phyloP scores from a whole-genome alignment of 2,329 filamentous ascomycete genomes.

The Colletotrichum echinochloae region DNA sequence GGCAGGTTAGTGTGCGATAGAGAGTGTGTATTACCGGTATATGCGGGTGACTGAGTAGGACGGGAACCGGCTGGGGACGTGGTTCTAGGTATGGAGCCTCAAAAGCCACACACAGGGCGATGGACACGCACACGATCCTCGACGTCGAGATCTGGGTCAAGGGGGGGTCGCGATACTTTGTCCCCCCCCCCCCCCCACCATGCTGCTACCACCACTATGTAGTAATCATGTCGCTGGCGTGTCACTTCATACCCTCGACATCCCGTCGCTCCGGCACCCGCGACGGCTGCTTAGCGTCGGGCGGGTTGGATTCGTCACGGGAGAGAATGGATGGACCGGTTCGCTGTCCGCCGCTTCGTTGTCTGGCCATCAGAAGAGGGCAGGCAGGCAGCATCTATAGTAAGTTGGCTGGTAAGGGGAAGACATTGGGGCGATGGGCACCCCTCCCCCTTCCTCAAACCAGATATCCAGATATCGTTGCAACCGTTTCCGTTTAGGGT shows the following conservation, averaged over 20 bases:
- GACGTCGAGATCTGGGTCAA: slow-evolving; percentile 8
- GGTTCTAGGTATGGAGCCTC: neutral
- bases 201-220: too few species aligned
- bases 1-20: too few species aligned
- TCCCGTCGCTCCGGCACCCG: neutral
- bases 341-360: neutral
- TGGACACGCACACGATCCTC: neutral
- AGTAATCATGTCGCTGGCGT: neutral
- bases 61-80: neutral
- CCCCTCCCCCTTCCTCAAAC: neutral
- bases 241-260: neutral
- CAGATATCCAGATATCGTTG: neutral
- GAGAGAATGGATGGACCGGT: neutral
- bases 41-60: slow-evolving; percentile 7
- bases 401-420: neutral
- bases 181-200: neutral
- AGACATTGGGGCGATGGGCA: neutral
- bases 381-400: neutral
- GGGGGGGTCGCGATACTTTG: neutral
- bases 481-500: neutral
- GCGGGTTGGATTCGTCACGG: neutral
- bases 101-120: neutral
- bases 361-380: neutral
- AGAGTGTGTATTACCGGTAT: neutral
- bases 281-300: neutral